Base-by-base conservation (phyloP, 345 rosid genomes). In the Anacardium occidentale region DNA sequence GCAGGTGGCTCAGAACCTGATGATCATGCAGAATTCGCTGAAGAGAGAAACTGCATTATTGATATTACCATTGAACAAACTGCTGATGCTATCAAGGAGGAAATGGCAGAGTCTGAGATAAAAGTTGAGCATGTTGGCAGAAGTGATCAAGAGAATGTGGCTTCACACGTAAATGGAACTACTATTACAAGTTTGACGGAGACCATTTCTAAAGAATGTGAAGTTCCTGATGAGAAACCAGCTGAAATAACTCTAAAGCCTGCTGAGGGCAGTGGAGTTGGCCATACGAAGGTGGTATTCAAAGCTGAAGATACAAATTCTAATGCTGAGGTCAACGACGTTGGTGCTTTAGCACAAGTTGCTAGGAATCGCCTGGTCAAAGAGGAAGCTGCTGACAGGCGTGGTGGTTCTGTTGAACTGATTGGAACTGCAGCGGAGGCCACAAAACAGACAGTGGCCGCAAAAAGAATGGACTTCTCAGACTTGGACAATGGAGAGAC, bases 31-130 rank as follows among this genome's bases (percentile, higher is more conserved):
- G 68, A 69, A 11, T 52, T 47, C 44, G 72, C 15, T 72, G 62
- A 25, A 51, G 64, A 44, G 50, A 62, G 34, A 15, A 73, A 62
- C 45, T 32, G 62, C 52, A n/a, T 51, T 48, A 14, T 53, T 10
- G 62, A 75, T 56, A 21, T 51, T 34, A 6, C 40, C 34, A n/a
- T 65, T 72, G 76, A 66, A 50, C 71, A 42, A 57, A 61, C 45
- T 64, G 50, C 10, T 26, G 48, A 44, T 18, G 20, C 32, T 62
- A 42, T 60, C 24, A 17, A 61, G 68, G 76, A 52, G 58, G 65
- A 60, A 66, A 62, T 9, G 62, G 17, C 40, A 1, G 60, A 51
- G 1, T 57, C 18, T 21, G 24, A 57, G 53, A 29, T 45, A 60
- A 42, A 72, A 42, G 26, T 42, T 63, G 57, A 63, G 42, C 64